Conservation (phyloP, 352 stramenopile genomes). For the Globisporangium alternatum region DNA sequence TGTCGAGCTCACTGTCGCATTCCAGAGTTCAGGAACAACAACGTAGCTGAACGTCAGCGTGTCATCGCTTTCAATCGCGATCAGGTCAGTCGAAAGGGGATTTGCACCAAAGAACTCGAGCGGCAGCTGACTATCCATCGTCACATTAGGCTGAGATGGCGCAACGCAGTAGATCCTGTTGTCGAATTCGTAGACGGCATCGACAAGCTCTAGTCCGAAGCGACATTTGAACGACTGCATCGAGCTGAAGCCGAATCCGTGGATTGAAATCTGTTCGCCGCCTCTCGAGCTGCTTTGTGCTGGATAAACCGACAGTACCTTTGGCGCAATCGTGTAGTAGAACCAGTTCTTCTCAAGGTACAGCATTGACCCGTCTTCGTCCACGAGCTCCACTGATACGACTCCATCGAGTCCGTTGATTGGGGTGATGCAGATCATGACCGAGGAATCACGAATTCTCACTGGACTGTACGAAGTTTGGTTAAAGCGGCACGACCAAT, state of each 20-base stretch:
- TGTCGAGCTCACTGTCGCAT: constrained; percentile 13
- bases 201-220: constrained; percentile 25
- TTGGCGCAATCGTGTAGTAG: constrained; percentile 25
- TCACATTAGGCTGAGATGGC: constrained; percentile 12
- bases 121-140: neutral
- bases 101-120: constrained; percentile 2
- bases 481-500: constrained; percentile 42
- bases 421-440: constrained; percentile 20
- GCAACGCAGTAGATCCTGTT: constrained; percentile 29
- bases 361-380: neutral
- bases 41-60: constrained; percentile 25
- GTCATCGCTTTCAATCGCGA: constrained; percentile 3
- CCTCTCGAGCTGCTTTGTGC: constrained; percentile 16
- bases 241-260: constrained; percentile 27
- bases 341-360: constrained; percentile 30
- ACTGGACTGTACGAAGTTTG: constrained; percentile 21
- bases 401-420: constrained; percentile 17
- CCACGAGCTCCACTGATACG: constrained; percentile 21
- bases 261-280: constrained; percentile 25
- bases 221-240: constrained; percentile 21
- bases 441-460: neutral
- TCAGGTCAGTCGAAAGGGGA: neutral
- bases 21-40: constrained; percentile 22
- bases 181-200: constrained; percentile 22
- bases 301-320: constrained; percentile 24